Percentiles rank a stretch among this genome's conserved stretches.
Conservation (phyloP, 257 asterid genomes). For the Przewalskia tangutica region DNA sequence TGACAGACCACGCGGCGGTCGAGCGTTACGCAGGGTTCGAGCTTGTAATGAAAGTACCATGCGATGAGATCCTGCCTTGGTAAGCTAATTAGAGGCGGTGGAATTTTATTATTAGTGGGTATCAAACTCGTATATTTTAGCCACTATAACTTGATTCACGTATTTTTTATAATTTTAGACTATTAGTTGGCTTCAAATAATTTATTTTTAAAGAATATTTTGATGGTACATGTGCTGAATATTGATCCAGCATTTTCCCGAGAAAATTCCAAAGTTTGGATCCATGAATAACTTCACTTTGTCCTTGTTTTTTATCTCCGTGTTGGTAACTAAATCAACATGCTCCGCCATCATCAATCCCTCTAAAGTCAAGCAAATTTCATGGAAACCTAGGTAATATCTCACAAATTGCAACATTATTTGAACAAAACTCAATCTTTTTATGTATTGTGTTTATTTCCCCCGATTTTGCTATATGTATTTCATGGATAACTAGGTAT, state of each 20-base stretch:
- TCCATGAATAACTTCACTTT: conserved; percentile 26
- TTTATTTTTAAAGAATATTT: too few relatives aligned
- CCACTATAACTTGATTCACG: too few relatives aligned
- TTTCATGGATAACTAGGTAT: not conserved
- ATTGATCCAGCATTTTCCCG: not conserved
- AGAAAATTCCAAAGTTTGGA: not conserved
- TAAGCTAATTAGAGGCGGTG: too few relatives aligned
- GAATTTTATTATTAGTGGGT: too few relatives aligned
- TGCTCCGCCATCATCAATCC: conserved; percentile 71
- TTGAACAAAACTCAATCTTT: not conserved
- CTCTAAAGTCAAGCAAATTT: conserved; percentile 70
- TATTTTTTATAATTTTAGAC: too few relatives aligned
- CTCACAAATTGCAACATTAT: not conserved
- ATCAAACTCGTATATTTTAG: too few relatives aligned
- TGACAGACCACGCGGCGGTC: too few relatives aligned
- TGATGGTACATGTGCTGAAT: not conserved
- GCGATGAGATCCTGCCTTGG: too few relatives aligned
- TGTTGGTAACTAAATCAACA: conserved; percentile 33
- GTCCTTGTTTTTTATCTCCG: conserved; percentile 35
- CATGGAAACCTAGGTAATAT: conserved; percentile 79
- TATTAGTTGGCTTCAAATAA: too few relatives aligned
- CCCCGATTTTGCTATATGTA: not conserved
- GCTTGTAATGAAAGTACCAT: too few relatives aligned
- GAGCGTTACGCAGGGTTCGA: too few relatives aligned
- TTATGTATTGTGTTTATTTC: not conserved